phyloP scores from a whole-genome alignment of 1,139 yeast species.

The Debaryomyces fabryi region DNA sequence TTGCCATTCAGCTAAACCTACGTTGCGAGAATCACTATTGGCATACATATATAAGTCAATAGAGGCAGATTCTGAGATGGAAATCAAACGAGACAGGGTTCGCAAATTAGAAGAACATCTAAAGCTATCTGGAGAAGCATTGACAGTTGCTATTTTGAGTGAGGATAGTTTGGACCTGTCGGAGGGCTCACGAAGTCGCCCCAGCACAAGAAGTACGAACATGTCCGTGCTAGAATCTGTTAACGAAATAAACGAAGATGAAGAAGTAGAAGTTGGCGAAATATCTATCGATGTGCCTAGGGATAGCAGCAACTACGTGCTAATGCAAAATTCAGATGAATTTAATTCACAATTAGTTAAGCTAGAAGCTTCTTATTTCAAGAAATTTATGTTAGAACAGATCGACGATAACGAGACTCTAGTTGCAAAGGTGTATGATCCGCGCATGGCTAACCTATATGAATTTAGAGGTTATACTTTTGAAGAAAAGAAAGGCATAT shows the following conservation, averaged over 20 bases:
- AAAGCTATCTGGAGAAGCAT: not conserved
- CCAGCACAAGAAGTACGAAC: not conserved
- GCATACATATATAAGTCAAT: not conserved
- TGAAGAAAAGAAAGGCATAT: not conserved
- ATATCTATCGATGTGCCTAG: not conserved
- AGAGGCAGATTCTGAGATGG: not conserved
- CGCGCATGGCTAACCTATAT: not conserved
- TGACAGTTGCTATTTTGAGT: not conserved
- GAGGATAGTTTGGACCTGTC: not conserved
- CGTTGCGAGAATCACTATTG: not conserved
- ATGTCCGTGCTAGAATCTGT: not conserved
- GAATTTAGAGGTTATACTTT: not conserved
- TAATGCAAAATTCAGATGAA: not conserved
- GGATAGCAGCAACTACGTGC: not conserved
- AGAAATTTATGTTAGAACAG: not conserved
- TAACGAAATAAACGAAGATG: not conserved
- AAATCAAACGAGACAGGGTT: not conserved
- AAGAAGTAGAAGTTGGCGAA: not conserved
- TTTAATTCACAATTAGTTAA: not conserved
- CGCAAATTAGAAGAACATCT: not conserved
- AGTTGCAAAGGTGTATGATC: not conserved
- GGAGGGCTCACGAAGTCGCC: not conserved
- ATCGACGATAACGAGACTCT: not conserved
- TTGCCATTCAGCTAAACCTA: not conserved
- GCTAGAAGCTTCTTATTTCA: not conserved